A percentile compares a stretch with the other conserved stretches of the same genome.
Conservation (phyloP, 805 yeast genomes). For the Saturnispora besseyi region DNA sequence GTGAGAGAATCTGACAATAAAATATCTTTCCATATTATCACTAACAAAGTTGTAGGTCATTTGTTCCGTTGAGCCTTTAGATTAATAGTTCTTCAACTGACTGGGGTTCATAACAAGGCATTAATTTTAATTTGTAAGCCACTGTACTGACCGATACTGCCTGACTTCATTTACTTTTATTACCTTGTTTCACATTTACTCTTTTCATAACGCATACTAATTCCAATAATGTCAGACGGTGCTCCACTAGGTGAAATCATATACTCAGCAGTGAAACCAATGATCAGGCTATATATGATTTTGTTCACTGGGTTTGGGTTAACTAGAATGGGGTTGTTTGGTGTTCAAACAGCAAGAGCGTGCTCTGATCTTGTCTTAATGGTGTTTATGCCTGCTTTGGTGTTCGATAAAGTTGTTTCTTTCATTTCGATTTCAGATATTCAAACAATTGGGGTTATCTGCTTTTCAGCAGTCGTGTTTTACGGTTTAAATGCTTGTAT, state of each 20-base stretch:
- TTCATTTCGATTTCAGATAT: constrained; percentile 57
- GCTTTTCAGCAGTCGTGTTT: constrained; percentile 41
- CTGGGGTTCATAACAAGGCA: no score
- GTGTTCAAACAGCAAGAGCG: constrained; percentile 54
- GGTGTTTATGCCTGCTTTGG: constrained; percentile 56
- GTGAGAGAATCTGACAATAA: no score
- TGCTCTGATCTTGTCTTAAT: constrained; percentile 56
- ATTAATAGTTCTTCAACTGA: no score
- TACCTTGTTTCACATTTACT: no score
- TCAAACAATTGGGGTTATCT: constrained; percentile 59
- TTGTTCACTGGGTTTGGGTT: constrained; percentile 56
- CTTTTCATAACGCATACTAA: neutral
- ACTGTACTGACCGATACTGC: no score
- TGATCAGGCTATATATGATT: constrained; percentile 64
- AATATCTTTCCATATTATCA: no score
- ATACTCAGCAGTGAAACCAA: constrained; percentile 59
- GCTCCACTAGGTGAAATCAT: constrained; percentile 23
- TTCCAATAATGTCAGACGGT: constrained; percentile 1
- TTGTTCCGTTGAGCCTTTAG: no score
- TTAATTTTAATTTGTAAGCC: no score
- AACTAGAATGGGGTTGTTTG: constrained; percentile 48
- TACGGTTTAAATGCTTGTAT: constrained; percentile 42
- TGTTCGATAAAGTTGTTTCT: constrained; percentile 53
- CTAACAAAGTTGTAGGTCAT: no score
- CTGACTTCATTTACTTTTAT: no score